A percentile compares a stretch with the other conserved stretches of the same genome.
Evolutionary conservation across 306 rosid species (phyloP).

Genomic region (Mimosa pudica): DNA sequence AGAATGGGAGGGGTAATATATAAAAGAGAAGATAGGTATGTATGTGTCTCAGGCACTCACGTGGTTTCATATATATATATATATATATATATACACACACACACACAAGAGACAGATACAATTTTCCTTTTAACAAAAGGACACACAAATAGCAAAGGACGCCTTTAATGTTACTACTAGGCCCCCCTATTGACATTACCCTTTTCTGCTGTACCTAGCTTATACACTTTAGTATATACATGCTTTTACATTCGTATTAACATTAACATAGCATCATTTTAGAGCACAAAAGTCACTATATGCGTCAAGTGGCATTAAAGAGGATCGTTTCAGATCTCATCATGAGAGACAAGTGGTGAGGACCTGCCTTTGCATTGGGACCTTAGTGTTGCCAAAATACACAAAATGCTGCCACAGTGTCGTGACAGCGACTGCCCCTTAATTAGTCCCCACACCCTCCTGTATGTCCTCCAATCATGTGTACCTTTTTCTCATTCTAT

Average conservation of each 20-base stretch:
- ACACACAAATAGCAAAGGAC: not conserved
- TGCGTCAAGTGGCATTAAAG: not conserved
- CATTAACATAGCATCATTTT: not conserved
- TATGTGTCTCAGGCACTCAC: not conserved
- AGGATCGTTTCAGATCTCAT: not conserved
- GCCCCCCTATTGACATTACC: not conserved
- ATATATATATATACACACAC: too few relatives aligned
- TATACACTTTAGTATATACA: not conserved
- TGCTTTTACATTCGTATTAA: not conserved
- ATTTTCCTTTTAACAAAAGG: not conserved
- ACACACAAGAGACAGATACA: not conserved
- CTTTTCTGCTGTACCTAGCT: not conserved
- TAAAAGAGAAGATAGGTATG: not conserved
- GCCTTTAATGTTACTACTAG: not conserved
- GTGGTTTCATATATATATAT: not conserved
- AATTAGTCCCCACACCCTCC: not conserved
- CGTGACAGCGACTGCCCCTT: not conserved
- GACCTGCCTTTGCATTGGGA: not conserved
- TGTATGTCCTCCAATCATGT: not conserved
- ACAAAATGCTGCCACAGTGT: not conserved
- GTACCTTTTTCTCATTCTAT: not conserved
- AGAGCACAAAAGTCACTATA: not conserved
- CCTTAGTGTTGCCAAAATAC: not conserved
- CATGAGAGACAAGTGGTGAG: not conserved
- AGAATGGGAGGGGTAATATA: not conserved